phyloP scores from a whole-genome alignment of 257 asterid genomes.

The Cinchona pubescens region DNA sequence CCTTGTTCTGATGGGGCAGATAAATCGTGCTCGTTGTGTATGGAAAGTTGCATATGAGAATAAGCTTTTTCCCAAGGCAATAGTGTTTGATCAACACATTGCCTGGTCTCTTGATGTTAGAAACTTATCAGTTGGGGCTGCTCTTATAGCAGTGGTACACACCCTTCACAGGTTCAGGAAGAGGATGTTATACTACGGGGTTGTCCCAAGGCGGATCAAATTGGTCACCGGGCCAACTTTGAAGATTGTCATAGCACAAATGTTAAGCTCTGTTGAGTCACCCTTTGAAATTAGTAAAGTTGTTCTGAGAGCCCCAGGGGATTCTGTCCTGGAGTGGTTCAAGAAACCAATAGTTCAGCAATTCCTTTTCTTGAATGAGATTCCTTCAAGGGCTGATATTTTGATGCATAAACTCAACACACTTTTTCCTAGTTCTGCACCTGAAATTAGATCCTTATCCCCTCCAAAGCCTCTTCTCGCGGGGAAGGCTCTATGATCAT shows the following conservation, averaged over 20 bases:
- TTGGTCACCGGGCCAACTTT: constrained; percentile 92
- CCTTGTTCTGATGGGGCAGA: constrained; percentile 96
- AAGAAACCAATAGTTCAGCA: constrained; percentile 97
- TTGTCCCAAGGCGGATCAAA: constrained; percentile 87
- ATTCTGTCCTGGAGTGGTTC: constrained; percentile 88
- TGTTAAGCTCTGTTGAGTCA: constrained; percentile 72
- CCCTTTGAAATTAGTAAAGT: constrained; percentile 98
- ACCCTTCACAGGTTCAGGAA: constrained; percentile 96
- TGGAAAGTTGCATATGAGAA: constrained; percentile 98
- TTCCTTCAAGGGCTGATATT: constrained; percentile 92
- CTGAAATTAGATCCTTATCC: constrained; percentile 83
- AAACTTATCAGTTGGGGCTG: constrained; percentile 92
- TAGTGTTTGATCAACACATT: constrained; percentile 94
- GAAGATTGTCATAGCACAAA: constrained; percentile 82
- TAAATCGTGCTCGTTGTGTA: constrained; percentile 96
- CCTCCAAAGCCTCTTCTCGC: constrained; percentile 77
- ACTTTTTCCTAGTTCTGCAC: constrained; percentile 90
- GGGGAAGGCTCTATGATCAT: constrained; percentile 45
- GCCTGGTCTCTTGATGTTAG: constrained; percentile 99
- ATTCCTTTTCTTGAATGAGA: constrained; percentile 86
- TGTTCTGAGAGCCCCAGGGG: constrained; percentile 96
- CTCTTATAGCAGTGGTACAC: constrained; percentile 89
- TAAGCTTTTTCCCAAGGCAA: constrained; percentile 93
- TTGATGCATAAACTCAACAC: constrained; percentile 93
- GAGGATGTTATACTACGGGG: constrained; percentile 92